Conservation (phyloP, 1,284 basidiomycete species). For the Rhizoctonia solani region DNA sequence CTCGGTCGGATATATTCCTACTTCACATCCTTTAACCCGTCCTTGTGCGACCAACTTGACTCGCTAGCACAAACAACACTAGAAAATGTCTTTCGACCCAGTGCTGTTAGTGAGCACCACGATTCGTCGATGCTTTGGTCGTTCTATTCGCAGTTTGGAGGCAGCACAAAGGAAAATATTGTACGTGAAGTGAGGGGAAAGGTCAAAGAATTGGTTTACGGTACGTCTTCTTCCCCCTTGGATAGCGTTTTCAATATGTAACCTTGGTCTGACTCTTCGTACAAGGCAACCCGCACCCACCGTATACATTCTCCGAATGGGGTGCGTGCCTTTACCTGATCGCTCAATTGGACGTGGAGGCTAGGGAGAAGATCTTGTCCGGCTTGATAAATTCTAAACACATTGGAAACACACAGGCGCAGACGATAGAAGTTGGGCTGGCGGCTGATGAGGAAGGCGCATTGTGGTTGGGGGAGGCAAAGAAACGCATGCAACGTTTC, state of each 20-base stretch:
- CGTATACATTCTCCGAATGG: slow-evolving; percentile 18
- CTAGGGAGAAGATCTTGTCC: not conserved
- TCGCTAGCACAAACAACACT: slow-evolving; percentile 7
- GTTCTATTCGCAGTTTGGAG: slow-evolving; percentile 16
- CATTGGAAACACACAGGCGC: no score
- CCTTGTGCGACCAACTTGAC: not conserved
- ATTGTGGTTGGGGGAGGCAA: no score
- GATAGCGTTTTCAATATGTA: no score
- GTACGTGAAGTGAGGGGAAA: slow-evolving; percentile 5
- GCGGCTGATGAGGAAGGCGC: not conserved
- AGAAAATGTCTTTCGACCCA: slow-evolving; percentile 4
- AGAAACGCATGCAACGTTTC: no score
- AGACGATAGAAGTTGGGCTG: no score
- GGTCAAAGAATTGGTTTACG: slow-evolving; percentile 7
- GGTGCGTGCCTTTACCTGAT: slow-evolving; percentile 26
- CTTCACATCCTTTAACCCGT: not conserved
- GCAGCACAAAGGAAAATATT: slow-evolving; percentile 5
- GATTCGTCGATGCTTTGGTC: slow-evolving; percentile 12
- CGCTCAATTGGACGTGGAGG: slow-evolving; percentile 5
- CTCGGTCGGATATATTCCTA: slow-evolving; percentile 23
- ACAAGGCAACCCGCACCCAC: no score
- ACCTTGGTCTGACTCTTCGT: not conserved
- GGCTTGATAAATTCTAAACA: not conserved
- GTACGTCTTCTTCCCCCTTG: no score
- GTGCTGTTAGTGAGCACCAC: not conserved